These are phyloP conservation scores for Rhododendron griersonianum DNA, from an alignment of 148 eudicot genomes.

Conservation along the genomic window DNA sequence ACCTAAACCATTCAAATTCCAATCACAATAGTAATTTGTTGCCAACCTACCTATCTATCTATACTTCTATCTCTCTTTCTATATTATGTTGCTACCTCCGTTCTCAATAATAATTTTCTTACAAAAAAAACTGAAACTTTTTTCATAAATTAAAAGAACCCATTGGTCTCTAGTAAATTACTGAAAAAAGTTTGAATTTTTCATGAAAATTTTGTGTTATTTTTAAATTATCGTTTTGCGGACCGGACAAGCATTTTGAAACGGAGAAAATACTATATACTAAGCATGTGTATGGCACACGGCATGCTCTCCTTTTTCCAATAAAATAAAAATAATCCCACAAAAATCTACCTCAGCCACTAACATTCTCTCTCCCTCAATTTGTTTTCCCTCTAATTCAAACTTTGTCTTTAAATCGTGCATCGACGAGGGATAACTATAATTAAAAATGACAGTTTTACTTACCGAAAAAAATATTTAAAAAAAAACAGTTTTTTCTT, in stretches of 20 bases:
- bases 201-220: too few species aligned
- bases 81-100: neutral
- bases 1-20: slow-evolving; percentile 39
- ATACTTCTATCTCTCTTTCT: neutral
- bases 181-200: neutral
- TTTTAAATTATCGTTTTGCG: neutral
- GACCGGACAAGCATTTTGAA: too few species aligned
- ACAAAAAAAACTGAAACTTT: too few species aligned
- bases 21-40: neutral
- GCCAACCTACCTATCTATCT: too few species aligned
- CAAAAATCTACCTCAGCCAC: neutral
- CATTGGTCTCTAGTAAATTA: neutral
- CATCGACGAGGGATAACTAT: neutral
- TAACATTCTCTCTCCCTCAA: neutral
- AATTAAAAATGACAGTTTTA: neutral
- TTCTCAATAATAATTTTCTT: neutral
- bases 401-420: neutral
- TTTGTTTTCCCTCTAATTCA: neutral
- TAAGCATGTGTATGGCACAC: neutral
- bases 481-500: too few species aligned
- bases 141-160: neutral
- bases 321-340: neutral
- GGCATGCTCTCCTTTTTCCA: neutral
- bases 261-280: neutral
- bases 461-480: too few species aligned